Evolutionary conservation across 2,329 filamentous ascomycete species (phyloP).

Genomic region (Penicillium polonicum): DNA sequence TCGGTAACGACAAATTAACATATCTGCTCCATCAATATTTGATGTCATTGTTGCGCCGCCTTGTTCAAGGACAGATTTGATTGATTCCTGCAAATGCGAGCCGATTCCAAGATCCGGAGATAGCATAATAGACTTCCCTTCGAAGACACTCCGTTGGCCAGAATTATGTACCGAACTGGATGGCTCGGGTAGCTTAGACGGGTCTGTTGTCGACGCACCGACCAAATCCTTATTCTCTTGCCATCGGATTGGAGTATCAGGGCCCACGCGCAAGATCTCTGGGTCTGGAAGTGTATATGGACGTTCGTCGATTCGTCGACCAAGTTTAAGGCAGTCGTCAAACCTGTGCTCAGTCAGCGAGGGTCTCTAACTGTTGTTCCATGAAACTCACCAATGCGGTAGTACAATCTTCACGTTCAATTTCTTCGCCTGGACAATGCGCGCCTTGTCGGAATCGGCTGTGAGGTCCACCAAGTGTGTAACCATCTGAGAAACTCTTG

Average conservation of each 20-base stretch:
- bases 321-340: slow-evolving; percentile 91
- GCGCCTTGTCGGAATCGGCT: slow-evolving; percentile 66
- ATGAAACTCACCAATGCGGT: slow-evolving; percentile 72
- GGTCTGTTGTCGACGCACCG: slow-evolving; percentile 62
- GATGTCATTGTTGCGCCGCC: slow-evolving; percentile 70
- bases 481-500: slow-evolving; percentile 67
- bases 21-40: slow-evolving; percentile 68
- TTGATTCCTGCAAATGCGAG: slow-evolving; percentile 62
- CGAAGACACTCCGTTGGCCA: slow-evolving; percentile 70
- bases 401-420: slow-evolving; percentile 79
- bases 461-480: slow-evolving; percentile 87
- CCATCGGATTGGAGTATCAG: slow-evolving; percentile 58
- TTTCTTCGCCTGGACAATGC: slow-evolving; percentile 60
- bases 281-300: slow-evolving; percentile 86
- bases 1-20: slow-evolving; percentile 83
- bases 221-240: slow-evolving; percentile 61
- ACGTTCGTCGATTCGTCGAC: slow-evolving; percentile 82
- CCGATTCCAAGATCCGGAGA: slow-evolving; percentile 71
- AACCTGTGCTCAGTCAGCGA: slow-evolving; percentile 61
- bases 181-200: slow-evolving; percentile 41
- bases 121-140: slow-evolving; percentile 73
- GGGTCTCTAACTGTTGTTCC: not conserved
- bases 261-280: slow-evolving; percentile 66
- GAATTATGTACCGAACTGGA: slow-evolving; percentile 31
- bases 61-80: slow-evolving; percentile 67